A percentile compares a stretch with the other conserved stretches of the same genome.
These are phyloP conservation scores for Citeromyces nyonsensis DNA, from an alignment of 805 yeast genomes.

Conservation along the genomic window DNA sequence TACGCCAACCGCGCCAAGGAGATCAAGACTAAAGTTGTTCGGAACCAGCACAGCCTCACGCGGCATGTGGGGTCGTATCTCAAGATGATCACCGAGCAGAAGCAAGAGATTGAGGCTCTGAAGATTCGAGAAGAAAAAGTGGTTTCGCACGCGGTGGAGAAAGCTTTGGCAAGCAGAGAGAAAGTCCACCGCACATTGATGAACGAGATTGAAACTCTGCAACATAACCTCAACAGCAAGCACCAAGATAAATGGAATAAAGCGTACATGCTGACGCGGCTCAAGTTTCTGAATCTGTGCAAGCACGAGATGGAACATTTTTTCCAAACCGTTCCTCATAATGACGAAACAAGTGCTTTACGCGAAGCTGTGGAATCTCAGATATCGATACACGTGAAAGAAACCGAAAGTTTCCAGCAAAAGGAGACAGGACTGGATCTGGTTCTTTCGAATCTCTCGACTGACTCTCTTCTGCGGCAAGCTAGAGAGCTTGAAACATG, in stretches of 20 bases:
- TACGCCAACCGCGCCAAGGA: conserved; percentile 89
- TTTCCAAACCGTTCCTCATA: conserved; percentile 4
- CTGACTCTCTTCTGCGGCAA: conserved; percentile 8
- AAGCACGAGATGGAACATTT: conserved; percentile 1
- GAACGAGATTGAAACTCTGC: conserved; percentile 24
- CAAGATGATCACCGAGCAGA: conserved; percentile 73
- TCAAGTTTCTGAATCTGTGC: conserved; percentile 14
- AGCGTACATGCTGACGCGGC: conserved; percentile 26
- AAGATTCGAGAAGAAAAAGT: conserved; percentile 32
- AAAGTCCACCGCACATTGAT: conserved; percentile 11
- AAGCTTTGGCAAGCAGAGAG: conserved; percentile 17
- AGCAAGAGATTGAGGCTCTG: conserved; percentile 55
- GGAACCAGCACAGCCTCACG: conserved; percentile 64
- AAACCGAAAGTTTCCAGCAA: conserved; percentile 6
- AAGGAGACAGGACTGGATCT: conserved; percentile 18
- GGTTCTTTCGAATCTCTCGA: conserved; percentile 7
- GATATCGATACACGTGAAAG: no score
- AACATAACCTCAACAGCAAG: conserved; percentile 22
- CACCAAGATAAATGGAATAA: conserved; percentile 27
- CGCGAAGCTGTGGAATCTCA: no score
- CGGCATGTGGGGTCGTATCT: conserved; percentile 77
- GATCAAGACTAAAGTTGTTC: conserved; percentile 63
- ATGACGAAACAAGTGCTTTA: no score
- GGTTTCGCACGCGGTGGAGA: conserved; percentile 20
- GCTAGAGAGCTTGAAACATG: conserved; percentile 37